A percentile compares a stretch with the other conserved stretches of the same genome.
Conservation (phyloP, 2,329 filamentous ascomycete genomes). For the Arthrobotrys sinensis region DNA sequence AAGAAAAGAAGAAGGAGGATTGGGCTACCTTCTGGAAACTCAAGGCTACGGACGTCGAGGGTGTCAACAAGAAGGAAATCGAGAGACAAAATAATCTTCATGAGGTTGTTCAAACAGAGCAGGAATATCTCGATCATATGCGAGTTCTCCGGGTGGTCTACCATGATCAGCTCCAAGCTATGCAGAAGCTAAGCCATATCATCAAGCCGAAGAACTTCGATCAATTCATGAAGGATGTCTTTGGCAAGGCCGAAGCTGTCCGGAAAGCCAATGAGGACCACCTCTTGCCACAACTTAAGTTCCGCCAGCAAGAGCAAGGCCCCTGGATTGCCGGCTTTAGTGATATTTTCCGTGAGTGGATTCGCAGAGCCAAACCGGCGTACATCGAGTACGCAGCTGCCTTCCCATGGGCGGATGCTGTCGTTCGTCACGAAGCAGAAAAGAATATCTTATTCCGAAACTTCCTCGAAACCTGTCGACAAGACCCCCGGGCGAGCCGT, state of each 20-base stretch:
- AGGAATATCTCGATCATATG: conserved; percentile 89
- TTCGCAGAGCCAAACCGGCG: conserved; percentile 87
- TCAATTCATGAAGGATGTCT: conserved; percentile 86
- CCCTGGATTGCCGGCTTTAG: conserved; percentile 95
- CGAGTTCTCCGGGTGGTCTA: conserved; percentile 89
- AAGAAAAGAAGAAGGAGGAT: conserved; percentile 79
- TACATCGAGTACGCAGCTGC: conserved; percentile 93
- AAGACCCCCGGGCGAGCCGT: conserved; percentile 83
- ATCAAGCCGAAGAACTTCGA: conserved; percentile 83
- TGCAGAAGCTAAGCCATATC: conserved; percentile 69
- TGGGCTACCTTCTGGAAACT: conserved; percentile 93
- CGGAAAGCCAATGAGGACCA: conserved; percentile 93
- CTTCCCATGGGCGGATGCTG: conserved; percentile 86
- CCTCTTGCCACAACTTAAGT: conserved; percentile 92
- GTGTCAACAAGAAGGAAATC: conserved; percentile 85
- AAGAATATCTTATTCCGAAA: conserved; percentile 87
- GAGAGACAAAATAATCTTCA: conserved; percentile 94
- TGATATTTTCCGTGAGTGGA: conserved; percentile 98
- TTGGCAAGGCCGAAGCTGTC: conserved; percentile 90
- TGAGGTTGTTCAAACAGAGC: conserved; percentile 94
- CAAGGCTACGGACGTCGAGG: conserved; percentile 81
- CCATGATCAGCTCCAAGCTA: conserved; percentile 81
- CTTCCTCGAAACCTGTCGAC: conserved; percentile 85
- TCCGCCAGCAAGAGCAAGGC: conserved; percentile 95
- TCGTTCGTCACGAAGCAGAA: conserved; percentile 86